These are phyloP conservation scores for Rhytidiadelphus loreus DNA, from an alignment of 225 moss, liverwort and hornwort species.

Conservation along the genomic window DNA sequence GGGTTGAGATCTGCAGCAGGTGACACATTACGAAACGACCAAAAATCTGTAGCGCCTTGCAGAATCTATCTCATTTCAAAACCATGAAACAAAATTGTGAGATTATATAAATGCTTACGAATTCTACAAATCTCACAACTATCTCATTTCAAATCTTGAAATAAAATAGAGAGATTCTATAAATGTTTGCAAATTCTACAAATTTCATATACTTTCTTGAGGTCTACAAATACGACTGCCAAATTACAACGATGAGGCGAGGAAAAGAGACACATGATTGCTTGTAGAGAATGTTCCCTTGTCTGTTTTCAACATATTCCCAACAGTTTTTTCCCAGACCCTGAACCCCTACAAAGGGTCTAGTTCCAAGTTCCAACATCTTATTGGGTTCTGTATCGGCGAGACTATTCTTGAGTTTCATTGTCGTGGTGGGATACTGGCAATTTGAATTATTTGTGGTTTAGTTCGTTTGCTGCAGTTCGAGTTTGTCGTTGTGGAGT, in stretches of 20 bases:
- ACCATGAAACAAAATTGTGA: background rate
- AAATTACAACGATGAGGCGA: background rate
- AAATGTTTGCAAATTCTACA: background rate
- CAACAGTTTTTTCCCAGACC: background rate
- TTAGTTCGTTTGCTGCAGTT: background rate
- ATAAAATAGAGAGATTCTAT: background rate
- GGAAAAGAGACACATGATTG: background rate
- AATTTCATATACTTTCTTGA: background rate
- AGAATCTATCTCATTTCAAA: background rate
- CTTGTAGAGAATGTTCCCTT: background rate
- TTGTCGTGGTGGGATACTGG: background rate
- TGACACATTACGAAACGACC: slow-evolving; percentile 9
- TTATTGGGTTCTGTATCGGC: background rate
- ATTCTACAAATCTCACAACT: background rate
- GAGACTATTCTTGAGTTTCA: background rate
- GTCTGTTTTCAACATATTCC: background rate
- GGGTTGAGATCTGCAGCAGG: slow-evolving; percentile 16
- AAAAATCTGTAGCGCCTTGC: background rate
- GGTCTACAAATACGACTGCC: background rate
- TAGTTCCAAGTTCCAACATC: background rate
- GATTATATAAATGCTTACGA: background rate
- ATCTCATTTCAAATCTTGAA: background rate
- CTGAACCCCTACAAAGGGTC: background rate
- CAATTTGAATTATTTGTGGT: background rate
- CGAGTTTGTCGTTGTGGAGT: background rate